Conservation (phyloP, 306 rosid genomes). For the Benincasa hispida region DNA sequence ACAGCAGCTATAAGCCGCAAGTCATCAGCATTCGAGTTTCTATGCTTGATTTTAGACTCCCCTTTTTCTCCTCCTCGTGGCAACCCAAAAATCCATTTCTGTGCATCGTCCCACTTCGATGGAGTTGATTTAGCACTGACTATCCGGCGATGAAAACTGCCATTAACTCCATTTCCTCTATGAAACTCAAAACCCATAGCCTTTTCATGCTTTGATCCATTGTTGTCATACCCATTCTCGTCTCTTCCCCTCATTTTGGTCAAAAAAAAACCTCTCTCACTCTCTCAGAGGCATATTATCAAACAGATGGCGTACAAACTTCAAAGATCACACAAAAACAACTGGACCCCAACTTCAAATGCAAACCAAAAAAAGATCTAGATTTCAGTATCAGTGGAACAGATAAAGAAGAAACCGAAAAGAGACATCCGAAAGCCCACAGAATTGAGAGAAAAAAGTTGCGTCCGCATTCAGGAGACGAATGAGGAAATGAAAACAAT, state of each 20-base stretch:
- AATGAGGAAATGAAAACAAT: neutral
- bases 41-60: constrained; percentile 55
- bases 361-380: neutral
- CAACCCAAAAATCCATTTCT: constrained; percentile 86
- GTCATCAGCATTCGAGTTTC: constrained; percentile 93
- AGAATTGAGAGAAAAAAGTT: neutral
- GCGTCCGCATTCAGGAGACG: neutral
- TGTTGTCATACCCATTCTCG: constrained; percentile 55
- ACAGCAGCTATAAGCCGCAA: constrained; percentile 81
- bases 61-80: constrained; percentile 72
- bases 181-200: constrained; percentile 57
- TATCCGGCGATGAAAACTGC: constrained; percentile 44
- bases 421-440: constrained; percentile 3
- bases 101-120: constrained; percentile 98
- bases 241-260: constrained; percentile 65
- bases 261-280: neutral
- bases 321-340: neutral
- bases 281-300: neutral
- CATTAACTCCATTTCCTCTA: constrained; percentile 39
- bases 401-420: neutral
- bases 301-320: neutral
- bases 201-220: constrained; percentile 38
- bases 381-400: neutral
- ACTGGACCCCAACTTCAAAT: constrained; percentile 3
- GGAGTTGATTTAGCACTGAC: constrained; percentile 76